Base-by-base conservation (phyloP, 805 yeast genomes). In the Candida peoriensis region DNA sequence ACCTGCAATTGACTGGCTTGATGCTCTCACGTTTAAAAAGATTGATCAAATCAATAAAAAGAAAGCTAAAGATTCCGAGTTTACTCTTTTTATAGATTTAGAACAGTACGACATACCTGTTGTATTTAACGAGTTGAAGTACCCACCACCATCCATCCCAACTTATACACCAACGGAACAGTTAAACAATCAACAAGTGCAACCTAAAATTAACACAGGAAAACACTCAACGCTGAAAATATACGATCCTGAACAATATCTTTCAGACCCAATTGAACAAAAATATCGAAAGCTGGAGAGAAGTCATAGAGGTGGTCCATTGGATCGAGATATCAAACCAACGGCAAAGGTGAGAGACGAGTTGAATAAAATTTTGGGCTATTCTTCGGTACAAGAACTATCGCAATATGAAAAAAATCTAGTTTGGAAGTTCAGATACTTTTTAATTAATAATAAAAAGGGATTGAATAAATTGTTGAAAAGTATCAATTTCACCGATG, bases 401-500 rank as follows among this genome's bases (percentile, higher is more conserved):
- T 72, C 81, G 6, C 89, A 83, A 33, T 78, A 81, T 52, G 96
- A 90, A 46, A 86, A 83, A 62, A 86, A 87, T 44, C 60, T 87
- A 50, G 70, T 90, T 8, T 90, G 97, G 97, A 85, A 83, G 57
- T 90, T 82, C 58, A 63, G 97, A 35, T 93, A 84, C 60, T 89
- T 79, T 57, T 60, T 84, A 14, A 64, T 83, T n/a, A 72, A 78
- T 34, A 78, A 78, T 47, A 76, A 76, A 50, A 74, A 70, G 37
- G 81, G 81, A 2, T 63, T 85, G 37, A 81, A 89, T 19, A 90
- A 90, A 57, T 80, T 93, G 41, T 70, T 90, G 44, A 87, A 88
- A 55, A 79, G 94, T 28, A 83, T 89, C 13, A 81, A 89, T 46
- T 84, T 97, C 85, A 85, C 76, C 24, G 94, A 88, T 56, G 83